Base-by-base conservation (phyloP, 305 asterid genomes). In the Fraxinus ornus region DNA sequence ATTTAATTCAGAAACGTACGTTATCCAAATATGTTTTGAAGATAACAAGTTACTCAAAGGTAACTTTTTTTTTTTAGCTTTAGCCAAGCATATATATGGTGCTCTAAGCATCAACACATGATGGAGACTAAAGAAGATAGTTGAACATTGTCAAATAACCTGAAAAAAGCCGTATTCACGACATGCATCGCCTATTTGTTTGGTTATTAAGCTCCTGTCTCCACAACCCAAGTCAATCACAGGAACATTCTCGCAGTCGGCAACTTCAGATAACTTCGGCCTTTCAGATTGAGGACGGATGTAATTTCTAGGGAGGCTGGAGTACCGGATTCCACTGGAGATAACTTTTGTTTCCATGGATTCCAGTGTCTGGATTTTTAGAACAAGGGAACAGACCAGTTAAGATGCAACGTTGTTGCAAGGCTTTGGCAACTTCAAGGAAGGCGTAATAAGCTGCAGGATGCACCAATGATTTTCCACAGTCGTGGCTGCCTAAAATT, bases 221-320 rank as follows among this genome's bases (percentile, higher is more conserved):
- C 60, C 74, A 39, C 87, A 87, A 5, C 86, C 89, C 78, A 95
- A 82, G 83, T 95, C 97, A 33, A 95, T 87, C 24, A 95, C 72
- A 0, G 98, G 98, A 52, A 95, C 90, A 41, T 91, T 26, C 28
- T 91, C 57, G 60, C 88, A 90, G 19, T 88, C 90, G 0, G 80
- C 10, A 10, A 91, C 93, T 81, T 91, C 90, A 2, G 93, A 90
- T 47, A 92, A 84, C 0, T 78, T 86, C 0, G 98, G 98, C 83
- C 98, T 85, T 0, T 95, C 97, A 15, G 95, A 90, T 82, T 86
- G 94, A 0, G 97, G 93, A 0, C 98, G 97, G 88, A 95, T 84
- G 37, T 93, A 95, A 75, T 82, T 89, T 8, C 55, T 77, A 7
- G 98, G 98, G 60, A 95, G 94, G 82, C 81, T 86, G 2, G 91